Base-by-base conservation (phyloP, 192 early-diverging fungal genomes). In the Entophlyctis luteolus region DNA sequence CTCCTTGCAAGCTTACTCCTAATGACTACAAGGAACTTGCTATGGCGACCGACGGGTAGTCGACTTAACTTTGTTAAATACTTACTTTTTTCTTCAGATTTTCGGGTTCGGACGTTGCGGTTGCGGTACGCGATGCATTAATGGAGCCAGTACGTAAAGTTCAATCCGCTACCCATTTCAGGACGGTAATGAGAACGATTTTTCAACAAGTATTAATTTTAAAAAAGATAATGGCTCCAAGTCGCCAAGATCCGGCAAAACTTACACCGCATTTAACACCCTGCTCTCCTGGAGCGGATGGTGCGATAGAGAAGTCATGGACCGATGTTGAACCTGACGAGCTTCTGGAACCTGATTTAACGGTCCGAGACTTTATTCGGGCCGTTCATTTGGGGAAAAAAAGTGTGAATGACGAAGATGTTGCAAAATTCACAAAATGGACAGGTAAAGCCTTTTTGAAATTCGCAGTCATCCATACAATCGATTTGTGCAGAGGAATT, bases 141-240 rank as follows among this genome's bases (percentile, higher is more conserved):
- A 98, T 98, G 93, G 89, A 94, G 80, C 96, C 95, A 6, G 88
- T 98, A 37, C 85, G 95, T 31, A 98, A 96, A 72, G 94, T 98
- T 2, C 96, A 96, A 74, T 75, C 82, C 58, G 91, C 94, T 29
- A 96, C 92, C 33, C 93, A 96, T 72, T 97, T 96, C 74, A 91
- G 91, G 75, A 77, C 83, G 70, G 89, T 88, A 69, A 42, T 62
- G 36, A 4, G 5, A 4, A 16, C 27, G 3, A 22, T 33, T 25
- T 70, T 3, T 27, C 31, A 20, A 36, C n/a, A n/a, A n/a, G n/a
- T n/a, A n/a, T n/a, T n/a, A n/a, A n/a, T n/a, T n/a, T n/a, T n/a
- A n/a, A n/a, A n/a, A n/a, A 27, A 86, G 84, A 73, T 86, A 14
- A 72, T 77, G 53, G 87, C 85, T 48, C 86, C 85, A 27, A 81